Percentiles rank a stretch among this genome's conserved stretches.
phyloP scores from a whole-genome alignment of 768 basidiomycete species.

The Termitomyces sp. region DNA sequence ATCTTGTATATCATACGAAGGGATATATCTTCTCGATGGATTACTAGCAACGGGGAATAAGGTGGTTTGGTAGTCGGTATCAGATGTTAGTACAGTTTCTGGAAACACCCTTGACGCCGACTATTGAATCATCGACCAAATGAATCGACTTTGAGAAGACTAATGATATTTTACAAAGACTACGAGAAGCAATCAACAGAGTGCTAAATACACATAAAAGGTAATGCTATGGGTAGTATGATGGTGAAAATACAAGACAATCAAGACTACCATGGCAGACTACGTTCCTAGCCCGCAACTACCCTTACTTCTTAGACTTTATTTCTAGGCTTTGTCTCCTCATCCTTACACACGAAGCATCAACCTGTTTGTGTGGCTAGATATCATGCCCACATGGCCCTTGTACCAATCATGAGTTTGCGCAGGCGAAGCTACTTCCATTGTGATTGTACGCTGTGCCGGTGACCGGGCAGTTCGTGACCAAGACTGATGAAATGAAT shows the following conservation, averaged over 20 bases:
- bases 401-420: constrained; percentile 89
- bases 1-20: too few relatives aligned
- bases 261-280: background rate
- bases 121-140: too few relatives aligned
- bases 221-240: too few relatives aligned
- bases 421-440: constrained; percentile 86
- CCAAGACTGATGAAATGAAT: constrained; percentile 55
- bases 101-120: too few relatives aligned
- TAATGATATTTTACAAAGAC: too few relatives aligned
- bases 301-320: background rate
- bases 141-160: too few relatives aligned
- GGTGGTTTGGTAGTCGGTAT: too few relatives aligned
- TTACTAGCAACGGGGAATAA: too few relatives aligned
- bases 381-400: constrained; percentile 80
- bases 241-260: too few relatives aligned
- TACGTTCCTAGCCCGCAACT: background rate
- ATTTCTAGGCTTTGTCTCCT: constrained; percentile 54
- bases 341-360: constrained; percentile 82
- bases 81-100: too few relatives aligned
- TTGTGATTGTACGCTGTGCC: constrained; percentile 81
- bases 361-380: constrained; percentile 66
- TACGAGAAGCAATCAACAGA: background rate
- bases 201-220: background rate
- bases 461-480: constrained; percentile 69
- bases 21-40: background rate